A percentile compares a stretch with the other conserved stretches of the same genome.
These are phyloP conservation scores for Lentinula guzmanii DNA, from an alignment of 768 basidiomycete species.

Conservation along the genomic window DNA sequence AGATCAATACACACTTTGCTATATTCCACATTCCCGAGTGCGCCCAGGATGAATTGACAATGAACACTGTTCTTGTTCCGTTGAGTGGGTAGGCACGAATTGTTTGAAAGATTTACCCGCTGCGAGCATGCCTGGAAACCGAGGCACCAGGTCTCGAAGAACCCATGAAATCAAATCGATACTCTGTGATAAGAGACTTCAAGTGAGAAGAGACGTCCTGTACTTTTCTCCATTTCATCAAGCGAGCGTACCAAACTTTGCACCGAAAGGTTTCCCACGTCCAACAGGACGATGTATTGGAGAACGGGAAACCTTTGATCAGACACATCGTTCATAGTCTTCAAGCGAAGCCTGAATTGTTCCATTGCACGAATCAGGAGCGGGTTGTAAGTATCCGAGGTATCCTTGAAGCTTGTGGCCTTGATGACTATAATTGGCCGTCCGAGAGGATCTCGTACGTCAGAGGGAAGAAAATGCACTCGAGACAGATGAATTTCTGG, in stretches of 20 bases:
- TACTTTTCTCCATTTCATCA: not conserved
- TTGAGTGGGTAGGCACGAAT: slow-evolving; percentile 9
- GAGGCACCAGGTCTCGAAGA: slow-evolving; percentile 58
- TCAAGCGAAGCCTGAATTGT: slow-evolving; percentile 50
- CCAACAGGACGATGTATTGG: slow-evolving; percentile 65
- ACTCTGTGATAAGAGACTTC: slow-evolving; percentile 30
- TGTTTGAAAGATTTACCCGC: slow-evolving; percentile 41
- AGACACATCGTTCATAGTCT: slow-evolving; percentile 33
- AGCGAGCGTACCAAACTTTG: slow-evolving; percentile 45
- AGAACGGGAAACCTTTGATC: slow-evolving; percentile 34
- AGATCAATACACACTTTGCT: slow-evolving; percentile 37
- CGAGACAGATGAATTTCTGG: slow-evolving; percentile 24
- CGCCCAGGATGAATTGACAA: slow-evolving; percentile 71
- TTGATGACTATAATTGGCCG: slow-evolving; percentile 59
- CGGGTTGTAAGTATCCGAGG: slow-evolving; percentile 21
- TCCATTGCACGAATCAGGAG: slow-evolving; percentile 48
- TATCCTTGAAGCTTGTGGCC: slow-evolving; percentile 33
- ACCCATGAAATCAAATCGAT: slow-evolving; percentile 61
- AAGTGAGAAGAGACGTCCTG: not conserved
- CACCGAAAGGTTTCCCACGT: slow-evolving; percentile 50
- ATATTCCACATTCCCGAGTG: slow-evolving; percentile 65
- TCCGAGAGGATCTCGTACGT: slow-evolving; percentile 53
- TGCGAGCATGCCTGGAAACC: slow-evolving; percentile 72
- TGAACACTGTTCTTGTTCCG: slow-evolving; percentile 41
- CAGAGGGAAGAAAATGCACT: slow-evolving; percentile 49